These are phyloP conservation scores for Apiospora malaysiana DNA, from an alignment of 2,329 filamentous ascomycete genomes.

Conservation along the genomic window DNA sequence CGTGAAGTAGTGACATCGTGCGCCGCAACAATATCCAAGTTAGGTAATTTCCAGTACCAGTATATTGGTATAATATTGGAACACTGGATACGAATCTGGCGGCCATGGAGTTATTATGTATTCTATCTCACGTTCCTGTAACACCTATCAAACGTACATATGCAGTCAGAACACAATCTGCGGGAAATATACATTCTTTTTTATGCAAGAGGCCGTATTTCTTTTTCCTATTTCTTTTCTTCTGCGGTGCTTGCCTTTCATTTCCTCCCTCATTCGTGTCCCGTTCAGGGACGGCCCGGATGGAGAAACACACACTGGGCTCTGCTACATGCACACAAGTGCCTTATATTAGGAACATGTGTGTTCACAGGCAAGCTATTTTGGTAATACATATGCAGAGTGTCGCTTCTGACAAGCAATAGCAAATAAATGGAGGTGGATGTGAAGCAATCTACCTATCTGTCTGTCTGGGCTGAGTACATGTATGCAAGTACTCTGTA, in stretches of 20 bases:
- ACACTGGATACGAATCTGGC: not conserved
- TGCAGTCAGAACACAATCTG: not conserved
- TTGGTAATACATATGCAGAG: not conserved
- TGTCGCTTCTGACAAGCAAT: not conserved
- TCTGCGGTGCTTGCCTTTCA: not conserved
- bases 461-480: too few species aligned
- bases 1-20: not conserved
- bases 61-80: not conserved
- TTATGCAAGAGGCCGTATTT: not conserved
- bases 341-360: not conserved
- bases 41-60: not conserved
- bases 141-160: not conserved
- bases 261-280: not conserved
- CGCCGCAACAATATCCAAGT: not conserved
- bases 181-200: not conserved
- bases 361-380: not conserved
- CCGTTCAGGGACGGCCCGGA: not conserved
- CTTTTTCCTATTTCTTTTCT: not conserved
- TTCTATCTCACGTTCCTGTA: not conserved
- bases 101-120: not conserved
- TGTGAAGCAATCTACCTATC: not conserved
- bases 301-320: not conserved
- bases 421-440: not conserved
- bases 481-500: not conserved
- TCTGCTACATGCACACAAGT: not conserved